Percentiles rank a stretch among this genome's conserved stretches.
These are phyloP conservation scores for Carpinus viminea DNA, from an alignment of 306 rosid species.

Conservation along the genomic window DNA sequence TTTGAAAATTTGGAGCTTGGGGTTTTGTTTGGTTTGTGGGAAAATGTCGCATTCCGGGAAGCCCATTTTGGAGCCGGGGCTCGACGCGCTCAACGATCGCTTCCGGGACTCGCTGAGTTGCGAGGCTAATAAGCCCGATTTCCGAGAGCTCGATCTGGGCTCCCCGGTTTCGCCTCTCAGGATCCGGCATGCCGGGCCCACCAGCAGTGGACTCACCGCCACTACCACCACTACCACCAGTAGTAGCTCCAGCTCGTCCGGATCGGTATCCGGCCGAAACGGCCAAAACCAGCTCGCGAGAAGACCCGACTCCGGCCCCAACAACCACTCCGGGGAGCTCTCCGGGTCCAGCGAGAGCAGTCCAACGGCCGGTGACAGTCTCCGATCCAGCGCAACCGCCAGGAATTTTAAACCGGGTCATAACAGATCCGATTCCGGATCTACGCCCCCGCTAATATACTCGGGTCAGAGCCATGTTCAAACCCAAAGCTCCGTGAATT, in stretches of 20 bases:
- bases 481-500: slow-evolving; percentile 50
- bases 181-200: slow-evolving; percentile 37
- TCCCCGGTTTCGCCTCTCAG: slow-evolving; percentile 93
- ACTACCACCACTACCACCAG: slow-evolving; percentile 46
- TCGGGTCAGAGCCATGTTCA: slow-evolving; percentile 42
- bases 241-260: slow-evolving; percentile 89
- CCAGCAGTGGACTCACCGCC: slow-evolving; percentile 38
- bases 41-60: slow-evolving; percentile 82
- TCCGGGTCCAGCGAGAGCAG: slow-evolving; percentile 85
- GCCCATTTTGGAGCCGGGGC: slow-evolving; percentile 48
- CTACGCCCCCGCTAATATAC: slow-evolving; percentile 44
- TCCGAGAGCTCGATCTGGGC: slow-evolving; percentile 89
- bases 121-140: slow-evolving; percentile 80
- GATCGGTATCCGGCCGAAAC: slow-evolving; percentile 76
- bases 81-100: slow-evolving; percentile 53
- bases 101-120: slow-evolving; percentile 58
- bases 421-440: slow-evolving; percentile 66
- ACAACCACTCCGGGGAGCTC: slow-evolving; percentile 84
- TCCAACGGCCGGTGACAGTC: slow-evolving; percentile 60
- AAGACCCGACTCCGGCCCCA: slow-evolving; percentile 57
- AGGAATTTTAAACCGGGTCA: slow-evolving; percentile 52
- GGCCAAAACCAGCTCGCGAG: slow-evolving; percentile 40
- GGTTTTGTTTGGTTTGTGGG: neutral
- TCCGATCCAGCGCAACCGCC: slow-evolving; percentile 44
- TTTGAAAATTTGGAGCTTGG: slow-evolving; percentile 4